phyloP scores from a whole-genome alignment of 441 rosid species.

The Aquilaria agallochum region DNA sequence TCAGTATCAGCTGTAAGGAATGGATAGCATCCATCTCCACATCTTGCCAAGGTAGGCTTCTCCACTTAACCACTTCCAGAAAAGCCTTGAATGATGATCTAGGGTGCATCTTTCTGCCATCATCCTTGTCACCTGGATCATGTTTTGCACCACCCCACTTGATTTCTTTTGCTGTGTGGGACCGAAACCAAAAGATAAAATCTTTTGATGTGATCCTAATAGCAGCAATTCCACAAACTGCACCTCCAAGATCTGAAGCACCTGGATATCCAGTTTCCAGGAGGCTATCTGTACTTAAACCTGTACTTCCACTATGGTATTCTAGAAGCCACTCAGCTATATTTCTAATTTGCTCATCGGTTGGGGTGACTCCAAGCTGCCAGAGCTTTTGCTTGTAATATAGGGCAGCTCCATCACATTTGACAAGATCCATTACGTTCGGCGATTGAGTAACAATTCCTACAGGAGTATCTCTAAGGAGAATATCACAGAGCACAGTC shows the following conservation, averaged over 20 bases:
- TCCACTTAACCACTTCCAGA: conserved; percentile 68
- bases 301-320: conserved; percentile 54
- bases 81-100: conserved; percentile 90
- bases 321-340: conserved; percentile 64
- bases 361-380: conserved; percentile 72
- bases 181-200: conserved; percentile 87
- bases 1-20: conserved; percentile 79
- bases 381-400: conserved; percentile 53
- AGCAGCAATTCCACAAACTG: conserved; percentile 76
- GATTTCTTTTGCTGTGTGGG: conserved; percentile 72
- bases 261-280: conserved; percentile 81
- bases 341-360: conserved; percentile 65
- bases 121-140: conserved; percentile 61
- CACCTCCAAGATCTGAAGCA: conserved; percentile 65
- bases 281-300: conserved; percentile 81
- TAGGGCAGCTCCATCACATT: conserved; percentile 86
- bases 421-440: conserved; percentile 81
- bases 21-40: conserved; percentile 89
- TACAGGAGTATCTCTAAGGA: conserved; percentile 71
- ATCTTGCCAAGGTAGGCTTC: conserved; percentile 78
- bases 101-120: conserved; percentile 79
- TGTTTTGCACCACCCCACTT: conserved; percentile 95
- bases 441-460: conserved; percentile 74
- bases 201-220: conserved; percentile 55
- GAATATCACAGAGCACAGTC: conserved; percentile 85